These are phyloP conservation scores for Chlamydomonas incerta DNA, from an alignment of 139 green algal genomes.

Conservation along the genomic window DNA sequence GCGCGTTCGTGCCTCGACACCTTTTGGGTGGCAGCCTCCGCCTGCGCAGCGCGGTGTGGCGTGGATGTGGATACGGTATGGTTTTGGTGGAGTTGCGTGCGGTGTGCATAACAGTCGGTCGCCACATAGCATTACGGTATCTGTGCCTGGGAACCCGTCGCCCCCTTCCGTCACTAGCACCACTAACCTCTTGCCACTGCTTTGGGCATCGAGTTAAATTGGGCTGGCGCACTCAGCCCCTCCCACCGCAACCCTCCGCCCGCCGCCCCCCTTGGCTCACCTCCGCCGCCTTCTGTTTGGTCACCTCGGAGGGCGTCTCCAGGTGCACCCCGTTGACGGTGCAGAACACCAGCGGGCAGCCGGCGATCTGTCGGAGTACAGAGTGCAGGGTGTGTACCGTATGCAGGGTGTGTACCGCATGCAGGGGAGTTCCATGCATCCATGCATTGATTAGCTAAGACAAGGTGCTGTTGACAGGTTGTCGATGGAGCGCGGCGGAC, in stretches of 20 bases:
- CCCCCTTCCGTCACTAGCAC: no score
- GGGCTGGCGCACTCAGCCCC: no score
- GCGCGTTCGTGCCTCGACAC: slow-evolving; percentile 2
- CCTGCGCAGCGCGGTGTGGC: neutral
- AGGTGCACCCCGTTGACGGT: slow-evolving; percentile 72
- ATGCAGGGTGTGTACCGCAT: no score
- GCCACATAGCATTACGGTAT: neutral
- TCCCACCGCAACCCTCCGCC: neutral
- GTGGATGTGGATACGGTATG: no score
- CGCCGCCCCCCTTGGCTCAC: neutral
- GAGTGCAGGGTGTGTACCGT: no score
- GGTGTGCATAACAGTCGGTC: no score
- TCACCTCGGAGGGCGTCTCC: slow-evolving; percentile 52
- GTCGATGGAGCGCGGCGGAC: no score
- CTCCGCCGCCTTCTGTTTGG: slow-evolving; percentile 42
- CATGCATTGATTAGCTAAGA: no score
- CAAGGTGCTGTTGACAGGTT: no score
- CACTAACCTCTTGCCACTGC: no score
- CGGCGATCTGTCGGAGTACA: slow-evolving; percentile 53
- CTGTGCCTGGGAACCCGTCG: neutral
- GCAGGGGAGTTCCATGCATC: neutral
- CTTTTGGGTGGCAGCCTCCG: slow-evolving; percentile 2
- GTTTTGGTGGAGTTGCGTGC: neutral
- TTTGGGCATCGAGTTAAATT: no score
- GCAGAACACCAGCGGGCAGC: slow-evolving; percentile 60